Conservation (phyloP, 2,329 filamentous ascomycete genomes). For the Clathrospora elynae region DNA sequence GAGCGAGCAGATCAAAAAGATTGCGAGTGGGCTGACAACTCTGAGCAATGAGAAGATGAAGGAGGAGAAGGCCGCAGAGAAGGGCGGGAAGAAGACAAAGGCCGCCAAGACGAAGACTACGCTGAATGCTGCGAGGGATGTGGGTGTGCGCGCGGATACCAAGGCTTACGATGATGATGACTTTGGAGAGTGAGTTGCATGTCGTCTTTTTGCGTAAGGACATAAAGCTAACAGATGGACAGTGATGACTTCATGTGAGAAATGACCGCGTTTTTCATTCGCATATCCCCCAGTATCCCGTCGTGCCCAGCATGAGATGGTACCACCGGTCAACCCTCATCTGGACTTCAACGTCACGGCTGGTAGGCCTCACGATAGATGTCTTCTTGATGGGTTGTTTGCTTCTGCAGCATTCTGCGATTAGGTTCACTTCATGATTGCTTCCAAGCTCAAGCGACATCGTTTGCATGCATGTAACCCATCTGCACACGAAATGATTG, state of each 20-base stretch:
- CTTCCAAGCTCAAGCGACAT: no score
- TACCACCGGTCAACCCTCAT: no score
- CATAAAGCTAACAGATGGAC: conserved; percentile 24
- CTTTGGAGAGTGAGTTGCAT: conserved; percentile 76
- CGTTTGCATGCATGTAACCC: no score
- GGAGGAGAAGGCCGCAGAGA: conserved; percentile 93
- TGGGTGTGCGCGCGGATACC: conserved; percentile 67
- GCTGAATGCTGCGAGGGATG: conserved; percentile 69
- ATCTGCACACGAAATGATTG: no score
- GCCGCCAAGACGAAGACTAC: conserved; percentile 93
- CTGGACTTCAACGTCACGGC: no score
- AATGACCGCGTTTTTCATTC: background rate
- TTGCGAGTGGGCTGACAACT: conserved; percentile 83
- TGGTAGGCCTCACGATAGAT: no score
- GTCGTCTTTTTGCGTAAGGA: background rate
- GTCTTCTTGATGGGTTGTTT: no score
- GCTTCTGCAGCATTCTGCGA: no score
- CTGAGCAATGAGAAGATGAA: conserved; percentile 97
- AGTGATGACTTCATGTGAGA: conserved; percentile 50
- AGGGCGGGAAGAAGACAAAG: conserved; percentile 96
- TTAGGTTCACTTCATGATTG: no score
- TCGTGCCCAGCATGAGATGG: no score
- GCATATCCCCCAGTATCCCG: conserved; percentile 21
- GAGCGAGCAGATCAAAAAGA: conserved; percentile 96
- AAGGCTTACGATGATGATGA: conserved; percentile 80